Base-by-base conservation (phyloP, 208 protist genomes). In the Acanthamoeba castellanii region DNA sequence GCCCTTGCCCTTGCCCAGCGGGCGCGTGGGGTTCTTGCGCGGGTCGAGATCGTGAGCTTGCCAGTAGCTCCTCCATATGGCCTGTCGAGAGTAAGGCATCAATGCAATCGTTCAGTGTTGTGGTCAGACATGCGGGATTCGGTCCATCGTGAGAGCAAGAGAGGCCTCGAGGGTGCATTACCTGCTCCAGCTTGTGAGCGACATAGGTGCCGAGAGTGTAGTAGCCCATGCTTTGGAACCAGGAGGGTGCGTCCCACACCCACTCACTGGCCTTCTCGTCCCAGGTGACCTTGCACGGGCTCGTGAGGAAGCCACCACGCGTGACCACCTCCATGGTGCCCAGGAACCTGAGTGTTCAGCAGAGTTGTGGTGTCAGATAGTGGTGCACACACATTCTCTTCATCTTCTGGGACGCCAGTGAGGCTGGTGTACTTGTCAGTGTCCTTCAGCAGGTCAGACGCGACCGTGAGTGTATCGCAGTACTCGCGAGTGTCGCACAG, bases 141-240 rank as follows among this genome's bases (percentile, higher is more conserved):
- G 76, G 18, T 20, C 3, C 34, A 6, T 55, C 30, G 5, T 45
- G 2, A 9, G 8, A 8, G 34, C 25, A 55, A 90, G 82, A 45
- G 27, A 9, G 13, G 30, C n/a, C n/a, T 18, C n/a, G 70, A 32
- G 34, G 18, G 37, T 52, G 34, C 81, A 89, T 42, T 74, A 91
- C 85, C 85, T 94, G 90, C 70, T 94, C 90, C 27, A 94, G 90
- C 90, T 94, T 94, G 45, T 78, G 68, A 4, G 90, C 61, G 0
- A 94, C 70, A n/a, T 94, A 94, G 42, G 90, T 94, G 45, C 90
- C 90, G 57, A 94, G 90, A 16, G 52, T 94, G 90, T 94, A 94
- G 52, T 61, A 94, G 68, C 90, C 90, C 90, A 94, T 94, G 70
- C 70, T 42, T 45, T 78, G 25, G 55, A 94, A 94, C 90, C 90